A percentile compares a stretch with the other conserved stretches of the same genome.
Conservation (phyloP, 2,329 filamentous ascomycete species). For the Ilyonectria sp. region DNA sequence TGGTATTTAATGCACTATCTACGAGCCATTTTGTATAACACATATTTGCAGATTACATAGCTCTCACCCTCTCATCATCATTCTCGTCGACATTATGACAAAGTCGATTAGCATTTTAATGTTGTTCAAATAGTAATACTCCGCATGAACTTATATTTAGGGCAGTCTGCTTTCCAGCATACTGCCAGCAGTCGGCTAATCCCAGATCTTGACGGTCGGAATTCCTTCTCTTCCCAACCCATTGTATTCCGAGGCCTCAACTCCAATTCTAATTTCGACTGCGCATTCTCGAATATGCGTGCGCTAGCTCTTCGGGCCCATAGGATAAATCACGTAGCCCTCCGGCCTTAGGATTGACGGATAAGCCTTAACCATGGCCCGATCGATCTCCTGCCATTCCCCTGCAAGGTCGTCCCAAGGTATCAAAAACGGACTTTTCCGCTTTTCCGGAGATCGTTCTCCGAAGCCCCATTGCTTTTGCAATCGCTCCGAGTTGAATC, state of each 20-base stretch:
- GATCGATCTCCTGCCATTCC: conserved; percentile 8
- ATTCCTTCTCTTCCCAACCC: too few relatives aligned
- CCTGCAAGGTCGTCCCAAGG: conserved; percentile 2
- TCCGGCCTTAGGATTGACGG: conserved; percentile 1
- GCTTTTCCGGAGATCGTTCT: background rate
- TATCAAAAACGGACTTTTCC: conserved; percentile 9
- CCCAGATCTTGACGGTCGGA: too few relatives aligned
- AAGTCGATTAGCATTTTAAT: too few relatives aligned
- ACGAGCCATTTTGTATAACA: background rate
- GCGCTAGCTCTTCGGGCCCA: conserved; percentile 1
- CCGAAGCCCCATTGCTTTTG: conserved; percentile 3
- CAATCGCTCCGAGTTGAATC: conserved; percentile 5
- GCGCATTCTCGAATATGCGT: too few relatives aligned
- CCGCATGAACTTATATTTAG: too few relatives aligned
- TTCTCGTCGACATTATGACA: too few relatives aligned
- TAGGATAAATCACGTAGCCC: conserved; percentile 2
- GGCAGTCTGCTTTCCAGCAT: too few relatives aligned
- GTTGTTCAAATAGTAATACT: too few relatives aligned
- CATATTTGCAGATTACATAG: background rate
- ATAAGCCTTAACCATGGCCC: conserved; percentile 2
- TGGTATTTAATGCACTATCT: background rate
- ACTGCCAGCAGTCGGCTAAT: too few relatives aligned
- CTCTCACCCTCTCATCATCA: too few relatives aligned
- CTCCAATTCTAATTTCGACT: too few relatives aligned
- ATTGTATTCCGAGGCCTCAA: too few relatives aligned